Evolutionary conservation across 1,139 yeast genomes (phyloP).

Genomic region (Pichia sorboxylosa): DNA sequence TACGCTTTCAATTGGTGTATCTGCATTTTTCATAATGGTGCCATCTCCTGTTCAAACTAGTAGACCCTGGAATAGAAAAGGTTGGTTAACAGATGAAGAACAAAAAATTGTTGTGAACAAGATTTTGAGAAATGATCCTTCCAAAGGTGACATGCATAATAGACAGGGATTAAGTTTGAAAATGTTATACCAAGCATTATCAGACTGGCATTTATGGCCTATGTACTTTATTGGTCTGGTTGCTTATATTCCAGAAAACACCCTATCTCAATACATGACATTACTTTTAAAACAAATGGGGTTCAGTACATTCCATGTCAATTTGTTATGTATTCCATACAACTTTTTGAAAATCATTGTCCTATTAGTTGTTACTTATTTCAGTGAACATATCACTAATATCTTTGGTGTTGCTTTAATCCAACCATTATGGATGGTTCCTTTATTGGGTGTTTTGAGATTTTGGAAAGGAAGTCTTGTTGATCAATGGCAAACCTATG

Average conservation of each 20-base stretch:
- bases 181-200: slow-evolving; percentile 29
- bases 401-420: slow-evolving; percentile 27
- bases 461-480: slow-evolving; percentile 41
- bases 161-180: slow-evolving; percentile 36
- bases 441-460: slow-evolving; percentile 32
- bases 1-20: slow-evolving; percentile 44
- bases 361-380: slow-evolving; percentile 28
- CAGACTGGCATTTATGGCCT: slow-evolving; percentile 52
- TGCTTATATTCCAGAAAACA: slow-evolving; percentile 32
- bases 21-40: slow-evolving; percentile 46
- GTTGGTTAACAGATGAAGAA: slow-evolving; percentile 56
- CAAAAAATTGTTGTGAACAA: slow-evolving; percentile 52
- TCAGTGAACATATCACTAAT: slow-evolving; percentile 31
- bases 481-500: slow-evolving; percentile 43
- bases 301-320: slow-evolving; percentile 43
- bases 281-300: slow-evolving; percentile 41
- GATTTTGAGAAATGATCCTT: slow-evolving; percentile 55
- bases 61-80: slow-evolving; percentile 30
- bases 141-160: slow-evolving; percentile 59
- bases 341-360: slow-evolving; percentile 28
- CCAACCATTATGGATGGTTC: slow-evolving; percentile 30
- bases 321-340: slow-evolving; percentile 43
- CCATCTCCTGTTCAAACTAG: slow-evolving; percentile 49
- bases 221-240: slow-evolving; percentile 40
- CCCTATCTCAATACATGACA: slow-evolving; percentile 40